These are phyloP conservation scores for Ceratocystis lukuohia DNA, from an alignment of 2,329 filamentous ascomycete genomes.

Conservation along the genomic window DNA sequence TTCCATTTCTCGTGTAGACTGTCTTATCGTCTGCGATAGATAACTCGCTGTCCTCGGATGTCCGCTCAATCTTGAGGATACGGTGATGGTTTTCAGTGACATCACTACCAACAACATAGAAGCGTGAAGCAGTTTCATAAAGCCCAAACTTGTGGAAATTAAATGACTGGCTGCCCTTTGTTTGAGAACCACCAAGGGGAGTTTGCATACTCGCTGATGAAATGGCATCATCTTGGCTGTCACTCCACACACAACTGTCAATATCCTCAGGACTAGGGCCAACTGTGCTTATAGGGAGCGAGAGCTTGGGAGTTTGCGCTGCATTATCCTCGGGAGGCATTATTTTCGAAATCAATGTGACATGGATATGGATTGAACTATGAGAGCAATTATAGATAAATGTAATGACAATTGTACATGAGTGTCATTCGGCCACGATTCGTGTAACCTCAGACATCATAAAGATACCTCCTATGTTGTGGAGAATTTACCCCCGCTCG, in stretches of 20 bases:
- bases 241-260: background rate
- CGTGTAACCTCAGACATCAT: too few relatives aligned
- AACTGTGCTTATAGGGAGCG: too few relatives aligned
- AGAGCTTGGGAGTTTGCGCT: too few relatives aligned
- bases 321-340: too few relatives aligned
- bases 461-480: too few relatives aligned
- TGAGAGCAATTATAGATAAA: too few relatives aligned
- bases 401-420: too few relatives aligned
- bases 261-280: too few relatives aligned
- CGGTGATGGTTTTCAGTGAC: slow-evolving; percentile 78
- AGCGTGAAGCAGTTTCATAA: slow-evolving; percentile 86
- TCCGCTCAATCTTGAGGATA: slow-evolving; percentile 89
- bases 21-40: slow-evolving; percentile 88
- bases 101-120: slow-evolving; percentile 89
- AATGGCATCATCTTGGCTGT: background rate
- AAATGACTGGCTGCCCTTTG: background rate
- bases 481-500: too few relatives aligned
- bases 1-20: slow-evolving; percentile 81
- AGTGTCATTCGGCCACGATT: too few relatives aligned
- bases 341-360: too few relatives aligned
- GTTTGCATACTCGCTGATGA: background rate
- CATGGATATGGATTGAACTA: too few relatives aligned
- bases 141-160: slow-evolving; percentile 85
- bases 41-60: slow-evolving; percentile 60
- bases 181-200: background rate